Base-by-base conservation (phyloP, 192 early-diverging fungal species). In the Entomortierella parvispora region DNA sequence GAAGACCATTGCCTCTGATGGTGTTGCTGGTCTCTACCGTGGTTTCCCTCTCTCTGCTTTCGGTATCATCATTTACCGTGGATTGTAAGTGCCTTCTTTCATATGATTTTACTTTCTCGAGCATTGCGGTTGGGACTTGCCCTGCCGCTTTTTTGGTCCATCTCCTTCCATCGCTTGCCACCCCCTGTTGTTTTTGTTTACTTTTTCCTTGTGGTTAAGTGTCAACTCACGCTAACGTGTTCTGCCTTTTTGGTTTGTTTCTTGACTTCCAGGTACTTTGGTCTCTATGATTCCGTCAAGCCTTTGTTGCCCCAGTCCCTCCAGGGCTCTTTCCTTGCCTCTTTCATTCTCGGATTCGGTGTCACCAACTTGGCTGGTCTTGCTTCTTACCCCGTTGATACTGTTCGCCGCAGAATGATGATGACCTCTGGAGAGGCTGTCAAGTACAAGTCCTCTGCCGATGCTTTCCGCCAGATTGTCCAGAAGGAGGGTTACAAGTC, bases 341-440 rank as follows among this genome's bases (percentile, higher is more conserved):
- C 70, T 56, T 91, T 88, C 85, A 66, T 90, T 67, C 85, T 91
- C 65, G 90, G 87, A 77, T 91, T 90, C 90, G 81, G 79, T 82
- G 89, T 95, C 83, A 94, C 93, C 76, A 94, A 90, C 80, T 89
- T 91, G 78, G 93, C 95, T 68, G 91, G 91, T 86, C 85, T 95
- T 51, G 91, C 92, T 81, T 93, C 94, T 53, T 99, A 99, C 87
- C 97, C 97, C 74, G 90, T 99, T 72, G 97, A 99, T 86, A 99
- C 96, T 59, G 84, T 99, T 83, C 93, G 96, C 83, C 91, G 97
- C 90, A 92, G 97, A 80, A 91, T 99, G 90, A 95, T 96, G 95
- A 91, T 93, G 87, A 91, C 95, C 66, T 96, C 93, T 81, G 90
- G 94, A 84, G 92, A 91, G 74, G 90, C 92, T 79, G 89, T 93